A percentile compares a stretch with the other conserved stretches of the same genome.
These are phyloP conservation scores for Paralagenidium karlingii DNA, from an alignment of 352 stramenopile genomes.

Conservation along the genomic window DNA sequence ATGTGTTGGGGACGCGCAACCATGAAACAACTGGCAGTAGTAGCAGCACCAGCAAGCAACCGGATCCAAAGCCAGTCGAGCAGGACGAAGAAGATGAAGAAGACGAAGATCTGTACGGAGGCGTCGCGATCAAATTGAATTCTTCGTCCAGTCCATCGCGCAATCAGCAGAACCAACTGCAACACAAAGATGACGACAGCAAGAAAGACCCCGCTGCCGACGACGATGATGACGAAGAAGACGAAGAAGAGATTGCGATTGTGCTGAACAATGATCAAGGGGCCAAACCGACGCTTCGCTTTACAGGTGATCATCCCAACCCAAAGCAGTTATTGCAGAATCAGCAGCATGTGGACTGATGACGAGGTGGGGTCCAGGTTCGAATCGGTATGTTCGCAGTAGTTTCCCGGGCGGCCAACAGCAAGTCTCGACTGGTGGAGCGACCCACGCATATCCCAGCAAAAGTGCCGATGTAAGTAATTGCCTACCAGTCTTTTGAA, in stretches of 20 bases:
- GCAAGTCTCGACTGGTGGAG: constrained; percentile 12
- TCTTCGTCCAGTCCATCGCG: constrained; percentile 12
- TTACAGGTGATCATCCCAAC: constrained; percentile 58
- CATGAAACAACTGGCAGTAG: background rate
- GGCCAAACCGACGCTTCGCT: constrained; percentile 62
- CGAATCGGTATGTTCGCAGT: constrained; percentile 65
- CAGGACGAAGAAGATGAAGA: constrained; percentile 41
- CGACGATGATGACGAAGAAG: constrained; percentile 67
- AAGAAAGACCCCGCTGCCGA: constrained; percentile 8
- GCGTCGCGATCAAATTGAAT: constrained; percentile 61
- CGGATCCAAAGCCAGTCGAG: constrained; percentile 4
- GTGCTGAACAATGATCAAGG: constrained; percentile 53
- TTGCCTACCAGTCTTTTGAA: background rate
- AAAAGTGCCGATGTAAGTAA: background rate
- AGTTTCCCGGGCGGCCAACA: constrained; percentile 25
- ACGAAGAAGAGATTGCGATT: constrained; percentile 77
- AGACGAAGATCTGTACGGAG: constrained; percentile 66
- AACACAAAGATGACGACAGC: constrained; percentile 1
- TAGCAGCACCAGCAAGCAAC: constrained; percentile 3
- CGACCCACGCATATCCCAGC: background rate
- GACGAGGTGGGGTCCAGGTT: no score
- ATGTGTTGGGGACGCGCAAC: no score
- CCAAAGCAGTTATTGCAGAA: no score
- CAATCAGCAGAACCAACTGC: no score
- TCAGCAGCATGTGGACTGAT: no score